Conservation (phyloP, 2,329 filamentous ascomycete species). For the Metarhizium sp. region DNA sequence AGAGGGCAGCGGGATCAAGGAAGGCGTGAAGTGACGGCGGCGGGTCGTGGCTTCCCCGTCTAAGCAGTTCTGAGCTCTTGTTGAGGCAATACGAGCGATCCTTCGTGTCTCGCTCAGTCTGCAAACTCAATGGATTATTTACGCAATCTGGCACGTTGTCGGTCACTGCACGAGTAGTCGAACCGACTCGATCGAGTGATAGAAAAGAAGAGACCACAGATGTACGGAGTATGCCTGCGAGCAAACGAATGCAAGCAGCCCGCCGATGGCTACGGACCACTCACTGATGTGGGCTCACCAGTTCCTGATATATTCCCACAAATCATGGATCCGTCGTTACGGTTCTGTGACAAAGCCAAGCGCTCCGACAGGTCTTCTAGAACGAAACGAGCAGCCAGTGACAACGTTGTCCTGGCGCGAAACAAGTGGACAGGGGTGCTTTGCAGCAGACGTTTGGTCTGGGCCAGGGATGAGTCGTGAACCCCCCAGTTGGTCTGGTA, state of each 20-base stretch:
- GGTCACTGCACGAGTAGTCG: background rate
- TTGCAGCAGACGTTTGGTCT: background rate
- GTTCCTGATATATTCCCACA: constrained; percentile 4
- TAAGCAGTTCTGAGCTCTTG: background rate
- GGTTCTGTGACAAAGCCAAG: constrained; percentile 3
- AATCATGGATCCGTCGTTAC: constrained; percentile 5
- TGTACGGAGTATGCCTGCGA: background rate
- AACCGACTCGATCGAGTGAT: background rate
- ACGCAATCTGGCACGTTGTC: background rate
- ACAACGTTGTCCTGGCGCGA: constrained; percentile 4
- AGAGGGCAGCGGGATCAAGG: background rate
- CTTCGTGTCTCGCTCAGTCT: background rate
- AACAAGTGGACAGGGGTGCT: constrained; percentile 2
- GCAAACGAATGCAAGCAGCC: background rate
- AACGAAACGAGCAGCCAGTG: constrained; percentile 2
- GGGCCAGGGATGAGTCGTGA: background rate
- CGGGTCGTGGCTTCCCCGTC: constrained; percentile 7
- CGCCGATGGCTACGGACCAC: background rate
- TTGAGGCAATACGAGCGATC: background rate
- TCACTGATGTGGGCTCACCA: background rate
- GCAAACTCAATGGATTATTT: background rate
- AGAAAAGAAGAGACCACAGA: too few relatives aligned
- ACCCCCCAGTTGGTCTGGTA: background rate
- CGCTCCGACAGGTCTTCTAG: constrained; percentile 5
- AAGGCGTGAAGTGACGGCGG: background rate